These are phyloP conservation scores for Yamadazyma sp. DNA, from an alignment of 805 yeast species.

Conservation along the genomic window DNA sequence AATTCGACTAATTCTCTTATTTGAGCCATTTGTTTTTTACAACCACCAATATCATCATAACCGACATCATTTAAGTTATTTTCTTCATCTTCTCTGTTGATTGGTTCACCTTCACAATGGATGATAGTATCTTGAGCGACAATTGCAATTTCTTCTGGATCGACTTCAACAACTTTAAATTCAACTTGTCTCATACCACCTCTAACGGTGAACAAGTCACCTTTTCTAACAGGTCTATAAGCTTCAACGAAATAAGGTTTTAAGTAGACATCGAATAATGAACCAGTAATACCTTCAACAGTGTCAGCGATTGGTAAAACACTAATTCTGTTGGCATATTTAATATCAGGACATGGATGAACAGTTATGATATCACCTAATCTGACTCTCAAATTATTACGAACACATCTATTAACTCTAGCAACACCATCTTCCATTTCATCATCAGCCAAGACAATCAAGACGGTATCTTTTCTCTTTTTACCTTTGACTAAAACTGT, in stretches of 20 bases:
- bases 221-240: slow-evolving; percentile 96
- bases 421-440: slow-evolving; percentile 95
- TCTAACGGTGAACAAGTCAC: slow-evolving; percentile 92
- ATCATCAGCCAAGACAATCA: slow-evolving; percentile 93
- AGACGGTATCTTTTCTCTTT: slow-evolving; percentile 95
- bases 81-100: slow-evolving; percentile 97
- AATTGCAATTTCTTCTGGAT: slow-evolving; percentile 95
- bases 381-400: slow-evolving; percentile 91
- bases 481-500: slow-evolving; percentile 97
- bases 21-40: slow-evolving; percentile 99
- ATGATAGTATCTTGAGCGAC: slow-evolving; percentile 98
- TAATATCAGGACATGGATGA: slow-evolving; percentile 97
- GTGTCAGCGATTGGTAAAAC: slow-evolving; percentile 97
- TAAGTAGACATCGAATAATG: slow-evolving; percentile 90
- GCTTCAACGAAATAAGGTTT: slow-evolving; percentile 99
- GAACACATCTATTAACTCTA: slow-evolving; percentile 90
- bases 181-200: slow-evolving; percentile 99
- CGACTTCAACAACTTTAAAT: slow-evolving; percentile 97
- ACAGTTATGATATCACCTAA: slow-evolving; percentile 89
- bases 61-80: slow-evolving; percentile 96
- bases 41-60: slow-evolving; percentile 98
- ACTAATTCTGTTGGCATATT: slow-evolving; percentile 91
- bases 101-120: slow-evolving; percentile 99
- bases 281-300: slow-evolving; percentile 96
- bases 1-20: slow-evolving; percentile 97